Conservation (phyloP, 306 rosid genomes). For the Echinosophora koreensis region DNA sequence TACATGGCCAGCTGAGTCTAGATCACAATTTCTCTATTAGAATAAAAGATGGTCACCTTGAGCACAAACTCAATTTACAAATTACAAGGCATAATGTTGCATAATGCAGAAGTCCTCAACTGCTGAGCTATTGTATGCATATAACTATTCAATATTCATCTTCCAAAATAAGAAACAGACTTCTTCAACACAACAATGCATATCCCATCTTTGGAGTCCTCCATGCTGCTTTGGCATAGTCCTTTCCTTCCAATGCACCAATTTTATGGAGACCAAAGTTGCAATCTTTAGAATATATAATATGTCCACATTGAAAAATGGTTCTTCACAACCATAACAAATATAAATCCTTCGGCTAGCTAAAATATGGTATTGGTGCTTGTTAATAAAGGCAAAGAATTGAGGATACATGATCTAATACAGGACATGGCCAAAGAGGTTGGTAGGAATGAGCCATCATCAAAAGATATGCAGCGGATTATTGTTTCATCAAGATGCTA, state of each 20-base stretch:
- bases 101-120: neutral
- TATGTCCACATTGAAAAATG: slow-evolving; percentile 57
- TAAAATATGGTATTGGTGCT: neutral
- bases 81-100: neutral
- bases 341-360: slow-evolving; percentile 36
- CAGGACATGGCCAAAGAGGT: slow-evolving; percentile 23
- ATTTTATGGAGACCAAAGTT: slow-evolving; percentile 71
- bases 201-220: slow-evolving; percentile 51
- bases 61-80: too few relatives aligned
- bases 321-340: slow-evolving; percentile 57
- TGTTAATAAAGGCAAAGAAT: neutral
- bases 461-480: neutral
- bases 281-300: slow-evolving; percentile 58
- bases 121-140: neutral
- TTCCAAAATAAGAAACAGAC: slow-evolving; percentile 47
- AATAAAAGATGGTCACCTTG: too few relatives aligned
- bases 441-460: neutral
- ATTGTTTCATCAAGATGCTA: slow-evolving; percentile 1
- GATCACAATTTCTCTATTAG: too few relatives aligned
- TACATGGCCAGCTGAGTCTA: too few relatives aligned
- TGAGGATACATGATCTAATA: slow-evolving; percentile 25
- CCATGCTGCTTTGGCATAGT: slow-evolving; percentile 43
- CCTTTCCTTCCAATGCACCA: slow-evolving; percentile 60
- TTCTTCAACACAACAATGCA: slow-evolving; percentile 60
- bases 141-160: neutral